Base-by-base conservation (phyloP, 345 rosid genomes). In the Trapa bicornis region DNA sequence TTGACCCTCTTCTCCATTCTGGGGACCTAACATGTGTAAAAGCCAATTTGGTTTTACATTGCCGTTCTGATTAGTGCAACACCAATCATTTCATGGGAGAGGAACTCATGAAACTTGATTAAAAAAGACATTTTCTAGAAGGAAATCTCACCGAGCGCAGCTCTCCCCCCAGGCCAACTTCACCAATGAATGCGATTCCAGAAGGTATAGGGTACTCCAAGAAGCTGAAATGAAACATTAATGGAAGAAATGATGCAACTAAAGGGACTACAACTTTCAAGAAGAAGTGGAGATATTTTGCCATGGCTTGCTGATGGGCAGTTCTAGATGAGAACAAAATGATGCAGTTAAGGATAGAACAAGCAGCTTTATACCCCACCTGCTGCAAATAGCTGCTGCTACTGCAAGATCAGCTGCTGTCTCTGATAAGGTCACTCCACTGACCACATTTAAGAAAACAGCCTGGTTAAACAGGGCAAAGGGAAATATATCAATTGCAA, bases 331-430 rank as follows among this genome's bases (percentile, higher is more conserved):
- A 11, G 12, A 57, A 57, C 13, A 22, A 33, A 57, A n/a, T 6
- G 2, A 22, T n/a, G 35, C 6, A 4, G n/a, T 22, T 17, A 1
- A 3, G 7, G 43, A 41, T 8, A 41, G 43, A 41, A 41, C 43
- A 41, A 41, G 7, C 43, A 41, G 43, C 43, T 41, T 41, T 41
- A 29, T n/a, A 43, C 70, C 70, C 47, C 67, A 77, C 98, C 98
- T 92, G 80, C 97, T 93, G 77, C 97, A 93, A 42, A 93, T 88
- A 53, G 98, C 89, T 72, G 94, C 97, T 69, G 97, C 98, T 77
- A 93, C 76, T 66, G 97, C 97, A 73, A 93, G 90, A 74, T 90
- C 98, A 1, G 94, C 98, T 37, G 96, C 87, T 47, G 98, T 90
- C 83, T 93, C 98, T 41, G 83, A 74, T 38, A 93, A 76, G 22